phyloP scores from a whole-genome alignment of 2,329 filamentous ascomycete genomes.

The Conoideocrella luteorostrata region DNA sequence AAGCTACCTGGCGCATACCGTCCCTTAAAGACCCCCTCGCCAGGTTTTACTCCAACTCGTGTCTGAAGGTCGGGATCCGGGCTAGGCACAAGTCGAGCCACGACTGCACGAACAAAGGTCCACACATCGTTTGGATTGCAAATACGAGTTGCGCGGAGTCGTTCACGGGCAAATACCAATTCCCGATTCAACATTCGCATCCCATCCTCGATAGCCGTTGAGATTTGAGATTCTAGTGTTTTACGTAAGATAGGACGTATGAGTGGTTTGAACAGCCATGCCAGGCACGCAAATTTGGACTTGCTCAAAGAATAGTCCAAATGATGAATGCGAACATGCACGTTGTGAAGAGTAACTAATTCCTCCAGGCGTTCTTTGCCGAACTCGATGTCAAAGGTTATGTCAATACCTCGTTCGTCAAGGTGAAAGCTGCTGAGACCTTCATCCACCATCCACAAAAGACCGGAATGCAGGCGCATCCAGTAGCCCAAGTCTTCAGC shows the following conservation, averaged over 20 bases:
- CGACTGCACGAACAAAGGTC: conserved; percentile 76
- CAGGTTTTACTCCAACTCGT: conserved; percentile 60
- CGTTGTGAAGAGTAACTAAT: conserved; percentile 68
- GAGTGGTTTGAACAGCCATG: conserved; percentile 79
- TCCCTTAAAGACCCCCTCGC: conserved; percentile 63
- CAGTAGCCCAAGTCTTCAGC: conserved; percentile 89
- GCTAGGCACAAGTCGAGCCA: conserved; percentile 65
- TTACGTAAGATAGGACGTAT: conserved; percentile 74
- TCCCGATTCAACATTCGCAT: conserved; percentile 76
- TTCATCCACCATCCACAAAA: conserved; percentile 70
- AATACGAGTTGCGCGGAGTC: conserved; percentile 78
- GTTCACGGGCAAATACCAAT: conserved; percentile 77
- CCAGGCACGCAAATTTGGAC: conserved; percentile 69
- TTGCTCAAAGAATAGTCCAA: conserved; percentile 71
- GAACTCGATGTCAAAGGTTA: conserved; percentile 79
- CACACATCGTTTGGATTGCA: conserved; percentile 69
- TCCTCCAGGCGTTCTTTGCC: conserved; percentile 72
- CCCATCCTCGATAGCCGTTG: conserved; percentile 60
- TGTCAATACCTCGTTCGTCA: conserved; percentile 80
- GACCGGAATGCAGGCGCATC: conserved; percentile 69
- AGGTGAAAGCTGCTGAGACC: conserved; percentile 82
- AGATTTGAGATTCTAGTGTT: conserved; percentile 72
- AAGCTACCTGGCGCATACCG: conserved; percentile 86
- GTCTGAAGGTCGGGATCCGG: conserved; percentile 72
- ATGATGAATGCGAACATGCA: conserved; percentile 79